Conservation (phyloP, 441 rosid species). For the Metrosideros polymorpha region DNA sequence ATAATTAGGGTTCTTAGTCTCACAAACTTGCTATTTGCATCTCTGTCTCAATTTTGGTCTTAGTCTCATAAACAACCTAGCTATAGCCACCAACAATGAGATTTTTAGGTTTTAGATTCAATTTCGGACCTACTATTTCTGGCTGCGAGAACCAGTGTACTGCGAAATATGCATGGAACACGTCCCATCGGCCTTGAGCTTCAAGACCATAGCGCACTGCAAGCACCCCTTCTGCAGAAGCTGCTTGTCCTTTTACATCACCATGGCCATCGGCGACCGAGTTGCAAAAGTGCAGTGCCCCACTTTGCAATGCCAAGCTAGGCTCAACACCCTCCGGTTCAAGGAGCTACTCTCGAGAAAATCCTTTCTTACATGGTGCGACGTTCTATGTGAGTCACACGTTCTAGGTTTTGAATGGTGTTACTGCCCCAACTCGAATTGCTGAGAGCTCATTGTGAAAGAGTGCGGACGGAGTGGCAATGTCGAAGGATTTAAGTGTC, state of each 20-base stretch:
- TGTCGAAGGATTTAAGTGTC: slow-evolving; percentile 6
- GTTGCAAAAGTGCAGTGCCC: slow-evolving; percentile 5
- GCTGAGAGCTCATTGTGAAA: slow-evolving; percentile 11
- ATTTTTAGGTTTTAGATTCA: not conserved
- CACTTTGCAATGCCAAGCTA: slow-evolving; percentile 2
- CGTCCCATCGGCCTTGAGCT: not conserved
- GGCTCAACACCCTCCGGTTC: slow-evolving; percentile 4
- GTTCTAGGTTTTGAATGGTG: not conserved
- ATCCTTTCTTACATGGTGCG: slow-evolving; percentile 11
- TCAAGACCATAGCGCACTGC: not conserved
- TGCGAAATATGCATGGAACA: not conserved
- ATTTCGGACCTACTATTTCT: not conserved
- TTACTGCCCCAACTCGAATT: slow-evolving; percentile 11
- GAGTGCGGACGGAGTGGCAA: slow-evolving; percentile 1
- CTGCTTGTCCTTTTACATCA: slow-evolving; percentile 16
- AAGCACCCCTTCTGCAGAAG: slow-evolving; percentile 6
- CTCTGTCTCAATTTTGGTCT: not conserved
- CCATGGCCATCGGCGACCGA: not conserved
- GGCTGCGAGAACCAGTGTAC: not conserved
- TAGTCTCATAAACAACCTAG: not conserved
- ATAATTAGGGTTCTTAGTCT: not conserved
- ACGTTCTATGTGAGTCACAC: not conserved
- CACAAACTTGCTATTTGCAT: not conserved
- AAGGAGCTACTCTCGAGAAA: not conserved
- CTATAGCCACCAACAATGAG: not conserved